Conservation (phyloP, 495 filamentous ascomycete genomes). For the Lentithecium fluviatile region DNA sequence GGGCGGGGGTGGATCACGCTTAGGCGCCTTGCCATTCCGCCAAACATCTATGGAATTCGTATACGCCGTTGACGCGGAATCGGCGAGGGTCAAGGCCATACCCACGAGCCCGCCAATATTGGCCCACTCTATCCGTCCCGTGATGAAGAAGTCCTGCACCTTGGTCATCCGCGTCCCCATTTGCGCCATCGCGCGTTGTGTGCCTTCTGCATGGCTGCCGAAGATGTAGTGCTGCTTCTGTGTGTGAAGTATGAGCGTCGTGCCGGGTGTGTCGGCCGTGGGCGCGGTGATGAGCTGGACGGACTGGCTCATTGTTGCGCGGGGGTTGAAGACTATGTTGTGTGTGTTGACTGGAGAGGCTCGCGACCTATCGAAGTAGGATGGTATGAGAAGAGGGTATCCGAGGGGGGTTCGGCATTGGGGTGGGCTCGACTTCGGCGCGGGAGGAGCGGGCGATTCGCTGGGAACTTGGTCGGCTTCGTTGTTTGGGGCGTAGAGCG, state of each 20-base stretch:
- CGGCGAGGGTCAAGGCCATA: constrained; percentile 77
- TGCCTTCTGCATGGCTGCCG: constrained; percentile 78
- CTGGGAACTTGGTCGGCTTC: background rate
- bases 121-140: constrained; percentile 71
- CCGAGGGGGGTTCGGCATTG: background rate
- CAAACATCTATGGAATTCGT: constrained; percentile 34
- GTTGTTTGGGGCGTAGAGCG: too few relatives aligned
- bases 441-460: background rate
- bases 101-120: constrained; percentile 80
- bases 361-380: background rate
- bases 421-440: background rate
- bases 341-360: background rate
- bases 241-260: constrained; percentile 70
- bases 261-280: constrained; percentile 87
- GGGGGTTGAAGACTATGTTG: background rate
- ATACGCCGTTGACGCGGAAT: constrained; percentile 48
- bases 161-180: constrained; percentile 58
- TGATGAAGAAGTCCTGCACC: constrained; percentile 73
- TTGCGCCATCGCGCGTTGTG: constrained; percentile 73
- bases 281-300: constrained; percentile 76
- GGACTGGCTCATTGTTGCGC: constrained; percentile 62
- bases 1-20: constrained; percentile 34
- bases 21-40: constrained; percentile 35
- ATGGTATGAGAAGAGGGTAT: constrained; percentile 9
- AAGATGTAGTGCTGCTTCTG: constrained; percentile 83